Evolutionary conservation across 768 basidiomycete species (phyloP), one percentile per base, ranked within the genome.

Genomic region (Lentinus tigrinus): DNA sequence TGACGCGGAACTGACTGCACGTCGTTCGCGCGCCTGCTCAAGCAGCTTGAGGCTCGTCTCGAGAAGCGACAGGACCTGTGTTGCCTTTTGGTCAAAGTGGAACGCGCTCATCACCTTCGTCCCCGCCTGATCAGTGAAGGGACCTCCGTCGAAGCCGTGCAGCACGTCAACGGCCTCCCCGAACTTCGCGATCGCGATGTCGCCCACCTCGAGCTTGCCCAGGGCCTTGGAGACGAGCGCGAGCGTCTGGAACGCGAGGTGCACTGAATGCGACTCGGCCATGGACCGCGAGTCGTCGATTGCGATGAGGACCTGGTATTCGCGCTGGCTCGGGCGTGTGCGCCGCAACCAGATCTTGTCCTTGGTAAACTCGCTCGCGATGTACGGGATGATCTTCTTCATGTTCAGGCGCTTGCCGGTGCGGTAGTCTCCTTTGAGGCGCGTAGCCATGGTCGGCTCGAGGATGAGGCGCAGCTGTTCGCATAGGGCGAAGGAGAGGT

Each of bases 331-430:
- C 5, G 97, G 96, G 49, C 90, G 87, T 3, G 95, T 97, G 21
- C 97, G 84, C 24, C 96, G 88, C 36, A 98, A 78, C 97, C 97
- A 99, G 63, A 98, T 98, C 75, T 95, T 95, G 81, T 99, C 96
- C 72, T 98, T 98, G 51, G 95, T 98, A 78, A 93, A 99, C 75
- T 99, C 97, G 74, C 90, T 93, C 36, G 97, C 96, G 60, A 99
- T 95, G 78, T 96, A 98, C 3, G 91, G 86, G 60, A 99, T 95
- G 71, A 98, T 93, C 75, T 95, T 95, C 72, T 95, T 94, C 96
- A 98, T 98, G 73, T 98, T 98, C 28, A 99, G 82, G 19, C 96
- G 83, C 75, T 99, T 99, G 52, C 97, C 97, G 0, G 93, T 95
- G 28, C 95, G 90, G 73, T 97, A 99, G 77, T 98, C 97, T 38